Percentiles rank a stretch among this genome's conserved stretches.
Evolutionary conservation across 805 yeast species (phyloP).

Genomic region (Wickerhamiella sergipiensis): DNA sequence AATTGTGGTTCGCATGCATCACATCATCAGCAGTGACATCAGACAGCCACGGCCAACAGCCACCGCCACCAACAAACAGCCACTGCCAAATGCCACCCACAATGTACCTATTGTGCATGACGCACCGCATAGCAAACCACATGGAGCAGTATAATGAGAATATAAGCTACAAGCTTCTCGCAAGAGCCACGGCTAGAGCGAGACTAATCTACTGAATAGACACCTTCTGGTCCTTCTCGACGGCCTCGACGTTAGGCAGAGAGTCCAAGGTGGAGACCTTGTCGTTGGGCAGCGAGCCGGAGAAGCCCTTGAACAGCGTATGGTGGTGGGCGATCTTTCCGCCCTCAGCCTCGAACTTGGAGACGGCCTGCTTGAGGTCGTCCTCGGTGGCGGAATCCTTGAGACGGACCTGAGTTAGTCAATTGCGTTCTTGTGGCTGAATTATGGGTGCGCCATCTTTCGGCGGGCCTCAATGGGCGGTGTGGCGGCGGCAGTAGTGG

Average conservation of each 20-base stretch:
- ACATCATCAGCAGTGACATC: background rate
- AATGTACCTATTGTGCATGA: no score
- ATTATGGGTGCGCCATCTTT: background rate
- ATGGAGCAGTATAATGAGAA: background rate
- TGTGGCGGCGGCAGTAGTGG: background rate
- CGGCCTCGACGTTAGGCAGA: conserved; percentile 18
- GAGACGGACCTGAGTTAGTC: conserved; percentile 4
- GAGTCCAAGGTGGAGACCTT: conserved; percentile 19
- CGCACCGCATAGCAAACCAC: no score
- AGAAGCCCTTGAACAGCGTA: conserved; percentile 25
- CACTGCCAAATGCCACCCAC: no score
- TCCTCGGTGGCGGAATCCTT: conserved; percentile 15
- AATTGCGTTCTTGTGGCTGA: background rate
- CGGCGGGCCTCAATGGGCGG: background rate
- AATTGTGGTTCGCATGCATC: background rate
- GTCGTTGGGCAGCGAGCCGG: conserved; percentile 22
- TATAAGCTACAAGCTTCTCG: background rate
- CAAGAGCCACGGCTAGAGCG: background rate
- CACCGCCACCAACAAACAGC: no score
- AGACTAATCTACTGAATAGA: conserved; percentile 11
- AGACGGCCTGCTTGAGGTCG: conserved; percentile 14
- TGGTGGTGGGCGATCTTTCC: conserved; percentile 22
- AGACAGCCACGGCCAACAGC: no score
- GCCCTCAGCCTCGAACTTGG: conserved; percentile 17
- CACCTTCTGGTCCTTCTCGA: conserved; percentile 23